These are phyloP conservation scores for Antitrichia curtipendula DNA, from an alignment of 225 moss, liverwort and hornwort genomes.

Conservation along the genomic window DNA sequence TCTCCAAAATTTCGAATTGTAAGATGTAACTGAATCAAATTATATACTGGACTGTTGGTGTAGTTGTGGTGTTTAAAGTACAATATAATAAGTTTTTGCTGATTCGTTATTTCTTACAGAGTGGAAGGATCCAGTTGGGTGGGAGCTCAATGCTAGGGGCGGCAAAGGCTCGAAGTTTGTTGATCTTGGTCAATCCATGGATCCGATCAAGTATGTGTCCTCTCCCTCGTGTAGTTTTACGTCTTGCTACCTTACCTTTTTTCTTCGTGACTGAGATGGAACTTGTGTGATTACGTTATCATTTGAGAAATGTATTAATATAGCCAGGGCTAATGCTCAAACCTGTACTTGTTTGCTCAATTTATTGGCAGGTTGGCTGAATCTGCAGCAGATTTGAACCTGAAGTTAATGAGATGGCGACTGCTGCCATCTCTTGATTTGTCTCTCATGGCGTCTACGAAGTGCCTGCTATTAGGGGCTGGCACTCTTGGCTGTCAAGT, in stretches of 20 bases:
- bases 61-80: background rate
- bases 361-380: slow-evolving; percentile 60
- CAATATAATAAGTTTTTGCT: background rate
- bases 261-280: background rate
- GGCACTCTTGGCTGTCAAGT: slow-evolving; percentile 98
- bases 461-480: slow-evolving; percentile 85
- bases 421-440: slow-evolving; percentile 85
- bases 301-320: background rate
- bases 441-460: slow-evolving; percentile 62
- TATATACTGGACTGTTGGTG: background rate
- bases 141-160: slow-evolving; percentile 69
- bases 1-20: background rate
- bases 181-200: slow-evolving; percentile 81
- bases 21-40: background rate
- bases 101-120: slow-evolving; percentile 25
- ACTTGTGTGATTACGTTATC: background rate
- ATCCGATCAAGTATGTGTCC: slow-evolving; percentile 57
- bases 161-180: slow-evolving; percentile 68
- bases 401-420: slow-evolving; percentile 98
- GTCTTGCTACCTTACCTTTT: background rate
- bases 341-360: background rate
- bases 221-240: background rate
- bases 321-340: background rate
- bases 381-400: slow-evolving; percentile 87
- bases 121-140: slow-evolving; percentile 82